phyloP scores from a whole-genome alignment of 768 basidiomycete genomes.

The Imleria badia region DNA sequence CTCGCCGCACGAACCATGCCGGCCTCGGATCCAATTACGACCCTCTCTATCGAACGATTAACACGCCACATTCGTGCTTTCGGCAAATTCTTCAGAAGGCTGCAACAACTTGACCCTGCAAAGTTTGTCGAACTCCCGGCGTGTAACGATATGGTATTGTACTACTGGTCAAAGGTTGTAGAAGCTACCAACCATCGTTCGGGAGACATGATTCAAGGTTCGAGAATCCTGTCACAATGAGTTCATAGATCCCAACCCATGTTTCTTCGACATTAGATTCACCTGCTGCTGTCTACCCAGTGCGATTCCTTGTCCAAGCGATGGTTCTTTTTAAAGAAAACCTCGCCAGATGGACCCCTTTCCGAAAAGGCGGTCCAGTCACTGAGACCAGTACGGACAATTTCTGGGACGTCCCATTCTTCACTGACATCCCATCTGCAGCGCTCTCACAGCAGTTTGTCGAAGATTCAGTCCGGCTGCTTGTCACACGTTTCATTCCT shows the following conservation, averaged over 20 bases:
- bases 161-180: constrained; percentile 80
- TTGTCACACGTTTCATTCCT: constrained; percentile 84
- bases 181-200: constrained; percentile 58
- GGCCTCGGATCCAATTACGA: constrained; percentile 35
- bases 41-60: constrained; percentile 53
- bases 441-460: constrained; percentile 71
- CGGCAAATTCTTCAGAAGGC: constrained; percentile 77
- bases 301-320: constrained; percentile 77
- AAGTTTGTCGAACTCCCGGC: constrained; percentile 64
- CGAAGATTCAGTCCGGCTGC: constrained; percentile 66
- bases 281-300: constrained; percentile 63
- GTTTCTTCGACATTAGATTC: constrained; percentile 47
- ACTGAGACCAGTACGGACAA: constrained; percentile 55
- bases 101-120: constrained; percentile 59
- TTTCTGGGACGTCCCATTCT: not conserved
- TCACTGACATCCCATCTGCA: constrained; percentile 28
- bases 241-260: not conserved
- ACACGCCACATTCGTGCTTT: constrained; percentile 69
- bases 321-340: constrained; percentile 87
- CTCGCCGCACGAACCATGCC: constrained; percentile 40
- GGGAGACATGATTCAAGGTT: constrained; percentile 57
- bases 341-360: constrained; percentile 72
- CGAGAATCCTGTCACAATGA: constrained; percentile 1
- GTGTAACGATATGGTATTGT: constrained; percentile 68
- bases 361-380: constrained; percentile 55